Percentiles rank a stretch among this genome's conserved stretches.
These are phyloP conservation scores for Kwoniella dendrophila DNA, from an alignment of 768 basidiomycete genomes.

Conservation along the genomic window DNA sequence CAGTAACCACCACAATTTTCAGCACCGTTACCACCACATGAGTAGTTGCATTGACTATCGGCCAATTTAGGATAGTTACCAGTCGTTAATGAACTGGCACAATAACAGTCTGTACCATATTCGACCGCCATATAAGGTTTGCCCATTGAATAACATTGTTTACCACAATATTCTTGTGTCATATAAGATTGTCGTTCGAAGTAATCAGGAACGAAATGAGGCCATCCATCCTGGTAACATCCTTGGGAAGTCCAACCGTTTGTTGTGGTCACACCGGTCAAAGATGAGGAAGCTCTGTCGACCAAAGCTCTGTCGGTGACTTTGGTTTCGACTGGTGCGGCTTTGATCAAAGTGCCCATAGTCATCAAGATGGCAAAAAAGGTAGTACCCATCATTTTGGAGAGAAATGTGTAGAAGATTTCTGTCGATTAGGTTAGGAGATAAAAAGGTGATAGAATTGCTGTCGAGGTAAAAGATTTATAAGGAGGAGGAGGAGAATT, in stretches of 20 bases:
- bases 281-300: neutral
- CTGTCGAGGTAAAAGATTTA: neutral
- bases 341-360: neutral
- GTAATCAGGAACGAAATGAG: neutral
- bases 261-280: neutral
- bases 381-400: neutral
- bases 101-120: constrained; percentile 19
- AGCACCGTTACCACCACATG: no score
- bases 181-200: neutral
- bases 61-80: no score
- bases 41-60: no score
- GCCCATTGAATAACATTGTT: constrained; percentile 15
- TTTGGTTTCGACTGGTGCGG: neutral
- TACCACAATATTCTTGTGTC: constrained; percentile 16
- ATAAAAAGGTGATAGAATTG: neutral
- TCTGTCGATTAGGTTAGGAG: neutral
- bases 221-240: constrained; percentile 5
- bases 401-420: neutral
- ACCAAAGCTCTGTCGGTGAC: no score
- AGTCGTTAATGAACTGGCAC: constrained; percentile 2
- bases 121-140: constrained; percentile 19
- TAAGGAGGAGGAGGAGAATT: neutral
- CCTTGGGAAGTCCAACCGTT: constrained; percentile 10
- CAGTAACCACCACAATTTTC: no score
- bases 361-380: neutral